These are phyloP conservation scores for Patellifolia procumbens DNA, from an alignment of 179 eudicot genomes.

Conservation along the genomic window DNA sequence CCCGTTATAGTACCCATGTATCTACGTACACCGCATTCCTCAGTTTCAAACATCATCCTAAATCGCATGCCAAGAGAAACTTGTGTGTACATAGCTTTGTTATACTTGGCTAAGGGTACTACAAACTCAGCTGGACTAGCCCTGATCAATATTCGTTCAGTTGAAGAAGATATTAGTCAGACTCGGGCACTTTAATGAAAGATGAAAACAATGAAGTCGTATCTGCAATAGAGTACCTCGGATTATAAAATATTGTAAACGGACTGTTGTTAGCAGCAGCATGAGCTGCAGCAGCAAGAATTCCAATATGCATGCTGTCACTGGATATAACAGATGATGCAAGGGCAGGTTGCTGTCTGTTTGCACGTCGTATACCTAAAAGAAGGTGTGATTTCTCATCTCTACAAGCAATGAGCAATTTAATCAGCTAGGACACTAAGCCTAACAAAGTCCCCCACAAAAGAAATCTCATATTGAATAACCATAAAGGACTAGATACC, in stretches of 20 bases:
- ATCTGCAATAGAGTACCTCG: slow-evolving; percentile 55
- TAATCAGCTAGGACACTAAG: slow-evolving; percentile 17
- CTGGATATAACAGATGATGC: slow-evolving; percentile 99
- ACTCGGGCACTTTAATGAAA: neutral
- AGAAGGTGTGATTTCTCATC: slow-evolving; percentile 97
- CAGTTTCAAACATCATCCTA: slow-evolving; percentile 99
- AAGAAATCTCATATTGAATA: neutral
- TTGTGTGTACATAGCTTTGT: slow-evolving; percentile 95
- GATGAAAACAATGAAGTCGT: neutral
- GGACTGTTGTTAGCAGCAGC: slow-evolving; percentile 98
- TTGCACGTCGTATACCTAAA: slow-evolving; percentile 82
- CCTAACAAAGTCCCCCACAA: neutral
- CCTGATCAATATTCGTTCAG: slow-evolving; percentile 47
- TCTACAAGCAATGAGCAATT: slow-evolving; percentile 43
- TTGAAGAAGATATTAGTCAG: neutral
- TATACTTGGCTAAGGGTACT: slow-evolving; percentile 92
- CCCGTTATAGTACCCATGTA: slow-evolving; percentile 96
- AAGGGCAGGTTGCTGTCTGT: slow-evolving; percentile 93
- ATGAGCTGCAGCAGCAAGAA: slow-evolving; percentile 99
- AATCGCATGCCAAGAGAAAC: slow-evolving; percentile 95
- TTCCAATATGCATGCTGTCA: slow-evolving; percentile 99
- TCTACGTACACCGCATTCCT: slow-evolving; percentile 91
- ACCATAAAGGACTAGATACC: slow-evolving; percentile 44
- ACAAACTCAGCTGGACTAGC: slow-evolving; percentile 98
- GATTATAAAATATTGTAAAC: slow-evolving; percentile 91